phyloP scores from a whole-genome alignment of 371 early-diverging fungal species.

The Zychaea mexicana region DNA sequence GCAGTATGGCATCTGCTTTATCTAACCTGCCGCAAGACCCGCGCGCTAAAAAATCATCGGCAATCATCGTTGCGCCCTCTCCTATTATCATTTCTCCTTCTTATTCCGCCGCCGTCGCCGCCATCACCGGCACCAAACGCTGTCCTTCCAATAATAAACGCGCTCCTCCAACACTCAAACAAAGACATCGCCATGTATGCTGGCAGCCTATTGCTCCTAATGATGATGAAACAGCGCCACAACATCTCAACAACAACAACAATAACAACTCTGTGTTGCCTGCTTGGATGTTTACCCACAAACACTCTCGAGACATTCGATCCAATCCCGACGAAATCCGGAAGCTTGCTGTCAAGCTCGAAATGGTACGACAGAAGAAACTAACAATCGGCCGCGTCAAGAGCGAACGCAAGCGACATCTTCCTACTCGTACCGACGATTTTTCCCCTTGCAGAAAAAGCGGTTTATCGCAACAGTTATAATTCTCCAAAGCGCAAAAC shows the following conservation, averaged over 20 bases:
- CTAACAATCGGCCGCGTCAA: neutral
- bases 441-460: neutral
- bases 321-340: neutral
- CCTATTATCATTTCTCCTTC: too few relatives aligned
- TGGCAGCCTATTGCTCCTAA: neutral
- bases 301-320: neutral
- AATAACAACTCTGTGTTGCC: neutral
- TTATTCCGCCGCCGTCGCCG: neutral
- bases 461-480: neutral
- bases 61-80: neutral
- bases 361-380: slow-evolving; percentile 6
- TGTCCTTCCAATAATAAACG: neutral
- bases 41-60: neutral
- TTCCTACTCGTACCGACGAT: neutral
- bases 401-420: neutral
- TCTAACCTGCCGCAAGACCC: neutral
- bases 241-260: neutral
- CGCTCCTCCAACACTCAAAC: neutral
- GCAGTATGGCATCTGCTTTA: neutral
- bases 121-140: neutral
- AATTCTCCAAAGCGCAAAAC: too few relatives aligned
- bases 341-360: slow-evolving; percentile 1
- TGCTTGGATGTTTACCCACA: neutral
- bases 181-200: neutral
- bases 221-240: too few relatives aligned